Evolutionary conservation across 2,329 filamentous ascomycete genomes (phyloP), one percentile per base, ranked within the genome.

Genomic region (Cyanodermella asteris): DNA sequence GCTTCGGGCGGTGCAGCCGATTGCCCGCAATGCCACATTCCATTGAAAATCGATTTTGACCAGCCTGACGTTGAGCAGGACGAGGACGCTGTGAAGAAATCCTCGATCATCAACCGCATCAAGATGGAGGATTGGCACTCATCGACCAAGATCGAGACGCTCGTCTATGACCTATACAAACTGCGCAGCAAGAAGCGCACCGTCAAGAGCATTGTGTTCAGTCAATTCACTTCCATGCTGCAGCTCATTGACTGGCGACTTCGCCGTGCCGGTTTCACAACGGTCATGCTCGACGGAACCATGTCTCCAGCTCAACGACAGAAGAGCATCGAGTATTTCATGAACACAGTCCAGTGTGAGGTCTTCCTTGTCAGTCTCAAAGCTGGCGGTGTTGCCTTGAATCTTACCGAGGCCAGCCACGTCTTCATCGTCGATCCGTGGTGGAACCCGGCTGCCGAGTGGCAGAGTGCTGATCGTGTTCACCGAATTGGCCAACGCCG

Each of bases 391-490:
- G 87, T 97, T 1, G 87, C 87, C 1, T 56, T 97, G 34, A 97
- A 97, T 42, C 52, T 97, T 31, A 94, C 84, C 0, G 87, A 97
- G 47, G 87, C 87, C 1, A 91, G 78, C 3, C 64, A 78, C 24
- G 87, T 97, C 7, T 94, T 91, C 47, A 93, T 94, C 32, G 71
- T 94, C 30, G 87, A 97, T 41, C 87, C 87, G 59, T 94, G 87
- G 87, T 97, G 87, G 87, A 94, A 94, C 38, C 87, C 87, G n/a
- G 82, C 82, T n/a, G 84, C 84, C 0, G 87, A 97, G 52, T 97
- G 87, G 87, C 87, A 97, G 51, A 87, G 76, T 32, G 87, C 87
- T 3, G 87, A 97, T 46, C 66, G 77, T 35, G 81, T 75, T 42
- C 87, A 94, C 50, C 81, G 87, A 28, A 97, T 94, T 37, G 87